Conservation (phyloP, 2,329 filamentous ascomycete species). For the Aureobasidium sp. region DNA sequence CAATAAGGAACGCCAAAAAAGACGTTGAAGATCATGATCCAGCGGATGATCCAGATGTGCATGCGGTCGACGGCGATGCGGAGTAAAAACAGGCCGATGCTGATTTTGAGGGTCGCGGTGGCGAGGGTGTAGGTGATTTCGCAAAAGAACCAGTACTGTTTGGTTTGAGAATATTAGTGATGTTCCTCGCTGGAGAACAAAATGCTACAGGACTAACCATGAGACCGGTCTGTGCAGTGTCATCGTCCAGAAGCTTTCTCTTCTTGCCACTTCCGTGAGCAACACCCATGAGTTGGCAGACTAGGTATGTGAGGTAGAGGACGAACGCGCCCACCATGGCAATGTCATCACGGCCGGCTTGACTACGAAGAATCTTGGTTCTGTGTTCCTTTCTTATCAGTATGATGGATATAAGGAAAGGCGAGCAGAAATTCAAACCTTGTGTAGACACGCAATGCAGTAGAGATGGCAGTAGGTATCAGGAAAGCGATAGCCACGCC, state of each 20-base stretch:
- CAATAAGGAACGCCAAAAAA: conserved; percentile 43
- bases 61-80: conserved; percentile 41
- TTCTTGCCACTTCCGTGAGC: conserved; percentile 30
- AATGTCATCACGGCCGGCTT: conserved; percentile 30
- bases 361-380: conserved; percentile 15
- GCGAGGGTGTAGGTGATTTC: conserved; percentile 48
- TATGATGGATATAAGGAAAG: neutral
- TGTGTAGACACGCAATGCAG: conserved; percentile 33
- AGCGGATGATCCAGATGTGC: conserved; percentile 42
- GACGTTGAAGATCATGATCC: conserved; percentile 41
- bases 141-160: conserved; percentile 47
- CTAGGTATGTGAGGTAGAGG: conserved; percentile 29
- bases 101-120: conserved; percentile 44
- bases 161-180: neutral
- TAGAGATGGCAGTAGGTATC: conserved; percentile 32
- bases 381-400: neutral
- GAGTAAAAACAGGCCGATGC: conserved; percentile 49
- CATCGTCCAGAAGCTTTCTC: conserved; percentile 18
- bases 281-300: conserved; percentile 28
- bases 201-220: neutral
- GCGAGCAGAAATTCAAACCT: conserved; percentile 1
- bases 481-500: conserved; percentile 33
- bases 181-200: neutral
- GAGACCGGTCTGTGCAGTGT: conserved; percentile 13
- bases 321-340: conserved; percentile 29